Evolutionary conservation across 345 rosid genomes (phyloP), one percentile per base, ranked within the genome.

Genomic region (Eucalyptus regnans): DNA sequence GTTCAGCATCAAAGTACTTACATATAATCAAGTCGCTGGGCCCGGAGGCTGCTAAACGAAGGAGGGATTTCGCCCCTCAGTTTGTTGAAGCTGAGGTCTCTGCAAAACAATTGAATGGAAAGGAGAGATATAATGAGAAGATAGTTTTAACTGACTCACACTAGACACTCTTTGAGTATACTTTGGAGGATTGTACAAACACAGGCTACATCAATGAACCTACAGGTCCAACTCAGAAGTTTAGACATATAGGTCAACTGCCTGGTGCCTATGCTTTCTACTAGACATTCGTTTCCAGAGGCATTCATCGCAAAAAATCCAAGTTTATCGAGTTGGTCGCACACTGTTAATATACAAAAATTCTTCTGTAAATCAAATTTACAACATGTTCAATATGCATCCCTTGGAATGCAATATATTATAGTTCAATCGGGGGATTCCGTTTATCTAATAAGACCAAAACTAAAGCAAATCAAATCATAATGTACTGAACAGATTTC

Each of bases 21-120:
- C 79, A 66, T 66, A 66, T 66, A 66, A 4, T n/a, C 22, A 7
- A 66, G 41, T 7, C 0, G 6, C 8, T 0, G 2, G 22, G 88
- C 11, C 8, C 0, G 2, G 22, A 88, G 87, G 86, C 44, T 50
- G 22, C 31, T 17, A 49, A 12, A 89, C 60, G 81, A 60, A 80
- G 9, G n/a, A 17, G 93, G 94, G 86, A 92, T 89, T 58, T 22
- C 85, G 88, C 94, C 94, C 44, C 89, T 91, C 33, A 93, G 86
- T 88, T 92, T 91, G 90, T 93, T 93, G 87, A 92, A 92, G 90
- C 95, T 92, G 88, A 93, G 90, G 76, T 93, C 95, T 86, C 95
- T 93, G 91, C 87, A 60, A 50, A 87, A 64, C 16, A 64, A 60
- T 83, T 62, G 20, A 71, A 27, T 12, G 46, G 3, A 80, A 87